phyloP scores from a whole-genome alignment of 495 filamentous ascomycete species.

The Neurospora intermedia region DNA sequence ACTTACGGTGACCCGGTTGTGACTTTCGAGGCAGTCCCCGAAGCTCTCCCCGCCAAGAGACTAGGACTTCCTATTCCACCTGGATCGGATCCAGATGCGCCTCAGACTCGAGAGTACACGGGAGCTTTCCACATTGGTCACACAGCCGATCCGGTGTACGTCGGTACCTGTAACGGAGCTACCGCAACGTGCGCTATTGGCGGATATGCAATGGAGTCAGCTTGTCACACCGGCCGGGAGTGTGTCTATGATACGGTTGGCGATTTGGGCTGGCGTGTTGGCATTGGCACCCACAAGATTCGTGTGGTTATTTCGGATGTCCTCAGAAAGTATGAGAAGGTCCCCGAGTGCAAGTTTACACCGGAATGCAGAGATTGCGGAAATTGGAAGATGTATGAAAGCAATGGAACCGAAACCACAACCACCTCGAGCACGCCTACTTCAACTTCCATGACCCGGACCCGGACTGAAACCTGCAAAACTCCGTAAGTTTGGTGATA shows the following conservation, averaged over 20 bases:
- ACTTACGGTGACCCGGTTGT: constrained; percentile 82
- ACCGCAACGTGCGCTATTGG: constrained; percentile 79
- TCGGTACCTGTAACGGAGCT: constrained; percentile 86
- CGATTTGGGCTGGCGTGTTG: constrained; percentile 83
- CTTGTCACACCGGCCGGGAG: constrained; percentile 78
- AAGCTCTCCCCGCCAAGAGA: constrained; percentile 75
- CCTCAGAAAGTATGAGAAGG: constrained; percentile 64
- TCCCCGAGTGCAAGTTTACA: constrained; percentile 58
- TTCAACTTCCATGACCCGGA: constrained; percentile 49
- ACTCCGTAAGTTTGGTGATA: constrained; percentile 43
- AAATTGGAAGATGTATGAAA: constrained; percentile 87
- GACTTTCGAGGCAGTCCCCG: constrained; percentile 83
- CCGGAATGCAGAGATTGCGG: constrained; percentile 83
- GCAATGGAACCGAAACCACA: constrained; percentile 70
- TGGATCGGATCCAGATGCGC: constrained; percentile 54
- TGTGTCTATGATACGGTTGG: constrained; percentile 87
- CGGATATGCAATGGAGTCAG: constrained; percentile 89
- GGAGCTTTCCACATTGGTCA: constrained; percentile 91
- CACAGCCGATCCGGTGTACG: constrained; percentile 89
- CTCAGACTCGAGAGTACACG: constrained; percentile 58
- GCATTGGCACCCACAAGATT: constrained; percentile 78
- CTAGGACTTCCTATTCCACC: constrained; percentile 84
- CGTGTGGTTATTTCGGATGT: constrained; percentile 75
- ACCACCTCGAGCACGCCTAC: constrained; percentile 49
- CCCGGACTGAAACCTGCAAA: constrained; percentile 73